Evolutionary conservation across 257 asterid species (phyloP), one percentile per base, ranked within the genome.

Genomic region (Solanum sitiens): DNA sequence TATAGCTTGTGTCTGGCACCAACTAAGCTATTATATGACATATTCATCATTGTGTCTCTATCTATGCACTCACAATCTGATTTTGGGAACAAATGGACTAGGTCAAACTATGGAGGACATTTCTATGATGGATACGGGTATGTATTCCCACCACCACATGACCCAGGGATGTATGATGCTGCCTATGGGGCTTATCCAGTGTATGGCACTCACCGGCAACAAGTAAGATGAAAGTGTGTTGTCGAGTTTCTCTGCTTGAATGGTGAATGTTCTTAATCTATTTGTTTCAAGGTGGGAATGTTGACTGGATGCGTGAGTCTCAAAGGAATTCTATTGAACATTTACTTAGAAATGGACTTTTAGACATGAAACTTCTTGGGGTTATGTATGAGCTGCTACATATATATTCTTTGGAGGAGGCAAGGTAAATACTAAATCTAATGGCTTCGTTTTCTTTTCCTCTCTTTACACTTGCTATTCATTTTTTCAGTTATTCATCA

Each of bases 151-250:
- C 92, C 93, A 42, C 95, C 95, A 50, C 97, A 94, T 16, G 97
- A 94, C 89, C 95, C 98, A 7, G 89, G 91, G 91, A 91, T 95
- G 95, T 96, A 96, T 73, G 93, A 92, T 13, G 91, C 95, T 10
- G 95, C 98, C 12, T 96, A 96, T 72, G 98, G 98, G 25, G 91
- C 95, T n/a, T 95, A 97, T 87, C 98, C 98, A 86, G 83, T 94
- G 89, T 95, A 95, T 8, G 98, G 96, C 20, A 91, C 94, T 83
- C 98, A 91, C 90, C 98, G 94, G 88, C 99, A 94, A 80, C 98
- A 94, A 94, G 98, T 96, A 42, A 94, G 92, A 95, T 95, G 92
- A 95, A 56, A 45, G 33, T 76, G 83, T 20, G 85, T 59, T 6
- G 11, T 74, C 6, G 4, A 32, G 39, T 61, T 35, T 21, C 30